phyloP scores from a whole-genome alignment of 257 asterid species.

The Ilex aquifolium region DNA sequence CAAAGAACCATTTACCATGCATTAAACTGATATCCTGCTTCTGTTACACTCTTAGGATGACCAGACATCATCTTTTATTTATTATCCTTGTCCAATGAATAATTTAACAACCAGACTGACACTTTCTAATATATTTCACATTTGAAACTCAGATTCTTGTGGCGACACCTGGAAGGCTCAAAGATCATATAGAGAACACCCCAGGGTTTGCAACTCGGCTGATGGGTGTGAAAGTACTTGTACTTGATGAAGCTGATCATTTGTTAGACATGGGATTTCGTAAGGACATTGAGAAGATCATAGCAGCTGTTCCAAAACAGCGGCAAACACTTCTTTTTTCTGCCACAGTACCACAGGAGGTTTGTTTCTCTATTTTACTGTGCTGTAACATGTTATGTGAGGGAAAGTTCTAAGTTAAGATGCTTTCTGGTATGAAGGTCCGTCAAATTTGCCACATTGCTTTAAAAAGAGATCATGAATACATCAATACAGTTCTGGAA shows the following conservation, averaged over 20 bases:
- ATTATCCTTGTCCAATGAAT: not conserved
- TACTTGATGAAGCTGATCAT: constrained; percentile 98
- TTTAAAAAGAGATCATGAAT: constrained; percentile 87
- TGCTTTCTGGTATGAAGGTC: constrained; percentile 42
- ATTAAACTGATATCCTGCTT: too few species aligned
- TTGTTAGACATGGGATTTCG: constrained; percentile 98
- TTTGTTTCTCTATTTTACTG: constrained; percentile 15
- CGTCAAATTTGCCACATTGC: constrained; percentile 92
- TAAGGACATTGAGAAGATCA: constrained; percentile 78
- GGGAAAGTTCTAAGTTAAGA: constrained; percentile 14
- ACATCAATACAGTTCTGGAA: constrained; percentile 76
- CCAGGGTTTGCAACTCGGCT: constrained; percentile 91
- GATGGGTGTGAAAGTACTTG: constrained; percentile 88
- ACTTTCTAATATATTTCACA: not conserved
- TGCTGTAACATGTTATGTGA: constrained; percentile 1
- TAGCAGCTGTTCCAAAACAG: constrained; percentile 91
- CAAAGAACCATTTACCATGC: not conserved
- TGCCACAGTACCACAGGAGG: constrained; percentile 93
- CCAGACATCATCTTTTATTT: too few species aligned
- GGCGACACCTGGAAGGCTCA: constrained; percentile 98
- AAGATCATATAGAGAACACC: constrained; percentile 91
- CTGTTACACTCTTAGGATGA: too few species aligned
- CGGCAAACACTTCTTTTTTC: constrained; percentile 96
- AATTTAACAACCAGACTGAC: not conserved
- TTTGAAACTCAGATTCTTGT: constrained; percentile 70